Percentiles rank a stretch among this genome's conserved stretches.
Evolutionary conservation across 345 rosid genomes (phyloP).

Genomic region (Eucalyptus erythrocorys): DNA sequence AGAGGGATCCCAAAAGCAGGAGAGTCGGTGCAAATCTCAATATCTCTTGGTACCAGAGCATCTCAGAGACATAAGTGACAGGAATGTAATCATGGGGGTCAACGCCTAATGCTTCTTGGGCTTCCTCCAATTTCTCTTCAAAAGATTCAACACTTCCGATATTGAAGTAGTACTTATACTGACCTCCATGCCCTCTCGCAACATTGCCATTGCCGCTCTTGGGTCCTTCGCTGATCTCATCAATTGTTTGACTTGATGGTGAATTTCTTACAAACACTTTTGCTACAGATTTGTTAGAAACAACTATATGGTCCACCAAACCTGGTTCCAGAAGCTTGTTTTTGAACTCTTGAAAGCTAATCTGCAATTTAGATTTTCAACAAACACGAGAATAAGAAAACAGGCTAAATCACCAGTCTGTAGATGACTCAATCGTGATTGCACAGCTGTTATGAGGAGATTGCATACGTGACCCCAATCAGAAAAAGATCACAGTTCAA

Average conservation of each 20-base stretch:
- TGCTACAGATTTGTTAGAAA: slow-evolving; percentile 83
- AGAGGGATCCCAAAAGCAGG: slow-evolving; percentile 57
- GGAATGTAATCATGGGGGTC: slow-evolving; percentile 77
- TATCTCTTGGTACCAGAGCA: slow-evolving; percentile 69
- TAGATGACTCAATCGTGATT: background rate
- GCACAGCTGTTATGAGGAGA: background rate
- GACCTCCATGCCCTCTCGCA: slow-evolving; percentile 38
- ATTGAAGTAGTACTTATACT: slow-evolving; percentile 64
- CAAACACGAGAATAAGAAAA: background rate
- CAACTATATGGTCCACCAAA: slow-evolving; percentile 83
- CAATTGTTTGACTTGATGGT: slow-evolving; percentile 27
- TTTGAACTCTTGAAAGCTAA: slow-evolving; percentile 95
- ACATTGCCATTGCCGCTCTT: slow-evolving; percentile 11
- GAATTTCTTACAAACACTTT: slow-evolving; percentile 70
- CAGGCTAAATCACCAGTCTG: background rate
- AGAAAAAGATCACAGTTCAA: background rate
- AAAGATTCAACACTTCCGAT: slow-evolving; percentile 91
- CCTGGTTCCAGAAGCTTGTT: slow-evolving; percentile 95
- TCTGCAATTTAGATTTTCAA: slow-evolving; percentile 24
- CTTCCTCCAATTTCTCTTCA: slow-evolving; percentile 94
- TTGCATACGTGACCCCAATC: background rate
- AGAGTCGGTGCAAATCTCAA: slow-evolving; percentile 78
- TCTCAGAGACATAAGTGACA: slow-evolving; percentile 65
- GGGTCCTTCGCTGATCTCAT: slow-evolving; percentile 28
- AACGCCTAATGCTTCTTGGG: slow-evolving; percentile 66